Evolutionary conservation across 208 protist genomes (phyloP).

Genomic region (Naegleria lovaniensis): DNA sequence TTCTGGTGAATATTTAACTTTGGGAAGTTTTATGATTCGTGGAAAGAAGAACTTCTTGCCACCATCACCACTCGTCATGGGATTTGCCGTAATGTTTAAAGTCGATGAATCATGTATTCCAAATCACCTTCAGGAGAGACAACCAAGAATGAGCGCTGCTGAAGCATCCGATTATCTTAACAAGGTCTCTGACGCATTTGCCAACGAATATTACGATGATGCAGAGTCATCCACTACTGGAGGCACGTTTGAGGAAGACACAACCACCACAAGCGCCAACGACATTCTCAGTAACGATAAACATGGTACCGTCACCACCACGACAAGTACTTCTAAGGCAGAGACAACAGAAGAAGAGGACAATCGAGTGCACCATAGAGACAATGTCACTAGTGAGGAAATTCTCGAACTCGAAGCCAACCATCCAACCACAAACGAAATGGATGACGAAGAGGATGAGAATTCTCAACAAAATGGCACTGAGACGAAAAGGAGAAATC

Average conservation of each 20-base stretch:
- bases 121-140: conserved; percentile 45
- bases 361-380: neutral
- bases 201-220: conserved; percentile 36
- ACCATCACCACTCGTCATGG: conserved; percentile 56
- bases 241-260: neutral
- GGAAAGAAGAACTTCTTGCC: conserved; percentile 80
- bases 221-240: conserved; percentile 19
- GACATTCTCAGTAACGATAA: neutral
- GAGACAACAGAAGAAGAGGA: neutral
- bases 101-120: conserved; percentile 45
- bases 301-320: neutral
- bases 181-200: neutral
- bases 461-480: neutral
- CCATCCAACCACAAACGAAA: neutral
- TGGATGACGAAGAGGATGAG: conserved; percentile 4
- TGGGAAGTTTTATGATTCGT: conserved; percentile 75
- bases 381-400: neutral
- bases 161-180: conserved; percentile 8
- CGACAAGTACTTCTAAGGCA: conserved; percentile 14
- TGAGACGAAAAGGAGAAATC: conserved; percentile 27
- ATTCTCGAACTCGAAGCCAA: conserved; percentile 30
- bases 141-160: conserved; percentile 13
- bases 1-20: conserved; percentile 71
- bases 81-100: conserved; percentile 59
- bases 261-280: neutral